Evolutionary conservation across 192 early-diverging fungal species (phyloP).

Genomic region (Podochytrium sp.): DNA sequence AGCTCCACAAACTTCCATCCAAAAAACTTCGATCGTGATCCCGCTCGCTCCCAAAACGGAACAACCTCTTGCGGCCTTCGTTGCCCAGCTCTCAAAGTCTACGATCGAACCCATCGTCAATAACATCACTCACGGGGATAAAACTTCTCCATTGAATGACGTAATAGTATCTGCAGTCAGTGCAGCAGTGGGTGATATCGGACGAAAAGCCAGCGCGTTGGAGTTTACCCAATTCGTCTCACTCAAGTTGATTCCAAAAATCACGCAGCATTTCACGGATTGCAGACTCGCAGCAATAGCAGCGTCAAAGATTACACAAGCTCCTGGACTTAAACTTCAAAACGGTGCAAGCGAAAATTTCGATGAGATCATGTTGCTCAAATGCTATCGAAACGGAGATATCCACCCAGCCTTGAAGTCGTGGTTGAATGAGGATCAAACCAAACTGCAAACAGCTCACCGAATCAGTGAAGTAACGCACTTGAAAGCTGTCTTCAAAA

Average conservation of each 20-base stretch:
- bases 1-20: not conserved
- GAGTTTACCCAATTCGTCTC: conserved; percentile 70
- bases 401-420: conserved; percentile 59
- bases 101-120: not conserved
- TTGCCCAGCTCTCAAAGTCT: conserved; percentile 2
- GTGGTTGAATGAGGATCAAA: not conserved
- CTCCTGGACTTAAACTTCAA: conserved; percentile 27
- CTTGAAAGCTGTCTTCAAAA: conserved; percentile 37
- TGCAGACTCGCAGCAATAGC: conserved; percentile 55
- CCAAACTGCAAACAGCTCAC: not conserved
- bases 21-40: not conserved
- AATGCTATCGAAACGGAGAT: conserved; percentile 58
- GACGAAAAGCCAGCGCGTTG: conserved; percentile 11
- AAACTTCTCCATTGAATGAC: not conserved
- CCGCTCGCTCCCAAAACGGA: conserved; percentile 27
- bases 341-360: conserved; percentile 45
- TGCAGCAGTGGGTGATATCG: not conserved
- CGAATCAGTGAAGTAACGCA: conserved; percentile 3
- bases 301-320: conserved; percentile 45
- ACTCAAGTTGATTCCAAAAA: conserved; percentile 64
- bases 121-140: not conserved
- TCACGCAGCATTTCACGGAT: conserved; percentile 74
- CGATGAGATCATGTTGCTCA: conserved; percentile 59
- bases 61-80: conserved; percentile 37
- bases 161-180: not conserved